phyloP scores from a whole-genome alignment of 805 yeast species.

The Metschnikowia koreensis region DNA sequence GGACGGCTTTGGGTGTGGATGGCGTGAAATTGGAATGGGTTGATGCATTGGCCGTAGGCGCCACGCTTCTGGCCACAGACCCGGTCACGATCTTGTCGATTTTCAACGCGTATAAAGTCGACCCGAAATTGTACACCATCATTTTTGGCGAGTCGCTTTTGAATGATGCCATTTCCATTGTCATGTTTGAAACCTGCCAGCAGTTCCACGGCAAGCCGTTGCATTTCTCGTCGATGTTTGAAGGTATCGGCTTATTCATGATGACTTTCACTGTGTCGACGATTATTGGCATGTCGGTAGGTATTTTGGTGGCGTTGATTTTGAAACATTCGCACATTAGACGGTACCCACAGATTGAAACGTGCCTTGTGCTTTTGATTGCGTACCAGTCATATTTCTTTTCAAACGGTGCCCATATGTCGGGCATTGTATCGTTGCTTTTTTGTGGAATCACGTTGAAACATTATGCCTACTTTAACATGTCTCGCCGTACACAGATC shows the following conservation, averaged over 20 bases:
- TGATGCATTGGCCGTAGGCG: constrained; percentile 97
- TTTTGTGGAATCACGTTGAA: constrained; percentile 96
- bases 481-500: constrained; percentile 95
- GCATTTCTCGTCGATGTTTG: constrained; percentile 72
- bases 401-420: constrained; percentile 99
- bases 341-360: constrained; percentile 95
- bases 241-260: constrained; percentile 89
- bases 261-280: constrained; percentile 92
- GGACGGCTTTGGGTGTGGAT: constrained; percentile 92
- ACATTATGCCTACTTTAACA: constrained; percentile 95
- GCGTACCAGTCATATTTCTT: constrained; percentile 97
- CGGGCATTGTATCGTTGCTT: constrained; percentile 91
- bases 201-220: constrained; percentile 86
- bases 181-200: constrained; percentile 98
- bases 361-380: constrained; percentile 83
- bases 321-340: constrained; percentile 91
- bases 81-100: constrained; percentile 96
- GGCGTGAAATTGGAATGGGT: constrained; percentile 86
- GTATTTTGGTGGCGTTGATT: constrained; percentile 83
- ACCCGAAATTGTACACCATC: constrained; percentile 94
- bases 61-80: constrained; percentile 96
- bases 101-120: constrained; percentile 96
- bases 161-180: constrained; percentile 97
- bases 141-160: constrained; percentile 94
- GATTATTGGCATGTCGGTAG: constrained; percentile 83